These are phyloP conservation scores for Neotropicomus parvogracilis DNA, from an alignment of 1,284 basidiomycete species.

Conservation along the genomic window DNA sequence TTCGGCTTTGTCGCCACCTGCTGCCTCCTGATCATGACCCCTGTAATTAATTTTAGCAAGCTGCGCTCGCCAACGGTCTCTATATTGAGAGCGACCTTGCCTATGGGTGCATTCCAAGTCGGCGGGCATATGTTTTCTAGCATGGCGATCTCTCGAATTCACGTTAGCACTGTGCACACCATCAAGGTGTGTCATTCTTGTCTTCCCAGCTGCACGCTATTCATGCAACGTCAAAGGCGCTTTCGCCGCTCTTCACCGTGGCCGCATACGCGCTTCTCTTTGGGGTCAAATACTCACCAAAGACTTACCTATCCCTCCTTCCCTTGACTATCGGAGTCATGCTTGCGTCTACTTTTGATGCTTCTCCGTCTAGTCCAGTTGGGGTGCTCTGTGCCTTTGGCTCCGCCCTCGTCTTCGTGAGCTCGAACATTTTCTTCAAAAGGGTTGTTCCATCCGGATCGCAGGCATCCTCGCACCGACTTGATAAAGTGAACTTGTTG, in stretches of 20 bases:
- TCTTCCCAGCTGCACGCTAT: not conserved
- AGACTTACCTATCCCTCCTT: constrained; percentile 92
- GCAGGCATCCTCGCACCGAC: constrained; percentile 59
- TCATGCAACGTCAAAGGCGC: constrained; percentile 55
- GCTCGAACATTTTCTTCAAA: constrained; percentile 99
- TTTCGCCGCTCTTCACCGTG: constrained; percentile 96
- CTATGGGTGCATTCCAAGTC: constrained; percentile 93
- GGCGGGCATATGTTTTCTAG: constrained; percentile 98
- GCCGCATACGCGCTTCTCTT: constrained; percentile 91
- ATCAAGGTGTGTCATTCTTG: constrained; percentile 74
- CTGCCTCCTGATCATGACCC: constrained; percentile 79
- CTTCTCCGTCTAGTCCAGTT: constrained; percentile 78
- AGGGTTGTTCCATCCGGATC: constrained; percentile 85
- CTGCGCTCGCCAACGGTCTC: constrained; percentile 67
- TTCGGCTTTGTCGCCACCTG: constrained; percentile 91
- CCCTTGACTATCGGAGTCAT: constrained; percentile 96
- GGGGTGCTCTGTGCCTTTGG: constrained; percentile 91
- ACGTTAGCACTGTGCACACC: constrained; percentile 97
- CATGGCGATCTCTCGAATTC: constrained; percentile 93
- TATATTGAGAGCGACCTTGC: constrained; percentile 77
- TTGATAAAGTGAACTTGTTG: constrained; percentile 96
- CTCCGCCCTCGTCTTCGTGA: constrained; percentile 93
- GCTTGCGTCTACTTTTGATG: constrained; percentile 93
- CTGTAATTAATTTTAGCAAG: constrained; percentile 61
- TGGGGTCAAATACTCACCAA: constrained; percentile 85